Evolutionary conservation across 345 rosid species (phyloP).

Genomic region (Gossypium thurberi): DNA sequence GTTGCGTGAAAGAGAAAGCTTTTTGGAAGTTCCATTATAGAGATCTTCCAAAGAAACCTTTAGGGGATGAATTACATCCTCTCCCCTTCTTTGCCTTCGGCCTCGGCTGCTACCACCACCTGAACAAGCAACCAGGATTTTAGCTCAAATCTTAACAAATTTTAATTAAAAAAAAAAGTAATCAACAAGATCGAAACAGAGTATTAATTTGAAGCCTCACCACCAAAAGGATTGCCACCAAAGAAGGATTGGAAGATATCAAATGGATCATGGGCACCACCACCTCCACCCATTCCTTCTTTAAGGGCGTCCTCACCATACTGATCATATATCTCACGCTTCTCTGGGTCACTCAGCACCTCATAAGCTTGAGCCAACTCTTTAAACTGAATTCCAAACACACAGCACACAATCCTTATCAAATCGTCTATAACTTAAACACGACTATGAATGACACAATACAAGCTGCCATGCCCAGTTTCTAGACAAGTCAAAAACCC

Average conservation of each 20-base stretch:
- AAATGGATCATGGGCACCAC: not conserved
- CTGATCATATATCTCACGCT: conserved; percentile 3
- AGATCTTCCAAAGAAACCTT: conserved; percentile 6
- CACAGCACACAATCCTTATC: not conserved
- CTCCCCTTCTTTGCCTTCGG: conserved; percentile 1
- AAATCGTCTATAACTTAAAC: no score
- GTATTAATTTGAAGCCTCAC: not conserved
- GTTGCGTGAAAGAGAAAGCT: conserved; percentile 1
- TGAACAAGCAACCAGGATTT: not conserved
- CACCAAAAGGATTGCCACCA: conserved; percentile 4
- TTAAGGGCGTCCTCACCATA: not conserved
- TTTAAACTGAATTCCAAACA: conserved; percentile 1
- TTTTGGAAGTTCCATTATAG: not conserved
- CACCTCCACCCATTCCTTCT: conserved; percentile 6
- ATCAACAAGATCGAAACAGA: not conserved
- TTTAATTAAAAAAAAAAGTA: not conserved
- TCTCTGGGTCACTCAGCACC: conserved; percentile 4
- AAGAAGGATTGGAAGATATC: conserved; percentile 3
- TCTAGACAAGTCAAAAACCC: not conserved
- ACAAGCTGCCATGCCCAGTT: not conserved
- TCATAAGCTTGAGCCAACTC: conserved; percentile 6
- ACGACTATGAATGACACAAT: not conserved
- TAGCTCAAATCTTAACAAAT: not conserved
- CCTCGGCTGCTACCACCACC: conserved; percentile 12
- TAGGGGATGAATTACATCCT: conserved; percentile 2